These are phyloP conservation scores for Ustilago bromivora DNA, from an alignment of 1,284 basidiomycete genomes.

Conservation along the genomic window DNA sequence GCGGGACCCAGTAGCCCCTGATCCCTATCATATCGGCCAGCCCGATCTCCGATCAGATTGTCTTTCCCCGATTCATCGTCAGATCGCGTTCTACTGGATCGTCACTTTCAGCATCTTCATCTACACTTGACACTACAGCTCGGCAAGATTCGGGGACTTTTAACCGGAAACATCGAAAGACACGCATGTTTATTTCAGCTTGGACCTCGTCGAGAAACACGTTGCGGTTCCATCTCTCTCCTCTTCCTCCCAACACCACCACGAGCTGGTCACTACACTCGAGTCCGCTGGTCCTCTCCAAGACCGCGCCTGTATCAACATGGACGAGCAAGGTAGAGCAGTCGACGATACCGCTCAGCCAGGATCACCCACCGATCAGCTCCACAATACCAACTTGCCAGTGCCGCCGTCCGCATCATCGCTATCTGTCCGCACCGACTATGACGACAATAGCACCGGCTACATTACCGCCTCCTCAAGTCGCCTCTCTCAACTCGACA, in stretches of 20 bases:
- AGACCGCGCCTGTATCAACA: neutral
- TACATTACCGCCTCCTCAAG: constrained; percentile 38
- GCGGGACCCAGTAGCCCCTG: too few relatives aligned
- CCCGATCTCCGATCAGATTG: too few relatives aligned
- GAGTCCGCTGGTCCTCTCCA: neutral
- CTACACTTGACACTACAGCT: neutral
- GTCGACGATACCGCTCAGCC: constrained; percentile 3
- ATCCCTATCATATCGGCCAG: too few relatives aligned
- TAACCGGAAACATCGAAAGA: constrained; percentile 3
- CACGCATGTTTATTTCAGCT: neutral
- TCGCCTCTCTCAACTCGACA: constrained; percentile 27
- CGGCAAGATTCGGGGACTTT: constrained; percentile 13
- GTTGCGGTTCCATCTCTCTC: neutral
- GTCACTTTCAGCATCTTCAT: too few relatives aligned
- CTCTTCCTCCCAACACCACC: constrained; percentile 1
- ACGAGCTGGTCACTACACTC: neutral
- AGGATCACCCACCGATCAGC: neutral
- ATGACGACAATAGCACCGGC: constrained; percentile 21
- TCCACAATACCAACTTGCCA: constrained; percentile 6
- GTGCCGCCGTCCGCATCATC: constrained; percentile 29
- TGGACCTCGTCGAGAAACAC: constrained; percentile 5
- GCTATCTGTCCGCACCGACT: constrained; percentile 30
- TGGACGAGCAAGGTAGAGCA: neutral
- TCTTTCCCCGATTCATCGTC: too few relatives aligned
- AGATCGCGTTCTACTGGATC: too few relatives aligned